These are phyloP conservation scores for Petunia axillaris DNA, from an alignment of 257 asterid genomes.

Conservation along the genomic window DNA sequence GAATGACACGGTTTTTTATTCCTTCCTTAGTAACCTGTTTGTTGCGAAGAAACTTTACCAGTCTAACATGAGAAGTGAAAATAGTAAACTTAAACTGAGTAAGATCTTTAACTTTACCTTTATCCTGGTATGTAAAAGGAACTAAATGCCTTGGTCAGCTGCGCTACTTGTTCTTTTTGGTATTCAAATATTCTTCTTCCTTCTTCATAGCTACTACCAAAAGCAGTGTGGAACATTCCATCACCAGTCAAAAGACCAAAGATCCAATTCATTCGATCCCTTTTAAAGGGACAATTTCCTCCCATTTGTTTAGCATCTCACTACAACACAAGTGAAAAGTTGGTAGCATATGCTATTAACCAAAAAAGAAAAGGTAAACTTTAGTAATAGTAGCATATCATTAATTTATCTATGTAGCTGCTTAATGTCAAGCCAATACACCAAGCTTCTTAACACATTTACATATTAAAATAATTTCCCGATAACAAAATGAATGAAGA, in stretches of 20 bases:
- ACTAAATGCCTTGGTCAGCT: conserved; percentile 16
- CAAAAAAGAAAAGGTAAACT: neutral
- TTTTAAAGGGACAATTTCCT: conserved; percentile 23
- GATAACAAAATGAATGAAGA: no score
- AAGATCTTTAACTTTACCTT: conserved; percentile 35
- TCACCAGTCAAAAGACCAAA: conserved; percentile 52
- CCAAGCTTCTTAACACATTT: no score
- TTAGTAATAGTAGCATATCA: neutral
- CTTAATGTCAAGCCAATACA: no score
- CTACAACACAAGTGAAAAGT: conserved; percentile 39
- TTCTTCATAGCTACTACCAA: conserved; percentile 56
- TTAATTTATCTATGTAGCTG: no score
- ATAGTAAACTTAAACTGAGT: conserved; percentile 24
- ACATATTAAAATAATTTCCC: no score
- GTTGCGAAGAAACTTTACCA: conserved; percentile 22
- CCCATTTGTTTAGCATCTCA: conserved; percentile 50
- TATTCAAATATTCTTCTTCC: conserved; percentile 50
- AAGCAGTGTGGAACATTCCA: conserved; percentile 50
- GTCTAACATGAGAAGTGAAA: neutral
- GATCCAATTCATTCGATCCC: conserved; percentile 38
- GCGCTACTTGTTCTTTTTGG: conserved; percentile 45
- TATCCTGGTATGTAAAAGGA: conserved; percentile 45
- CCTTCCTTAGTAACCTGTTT: conserved; percentile 41
- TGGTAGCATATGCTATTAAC: conserved; percentile 46
- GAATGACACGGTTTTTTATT: conserved; percentile 38